Evolutionary conservation across 1,284 basidiomycete species (phyloP), one percentile per base, ranked within the genome.

Genomic region (Termitomyces sp.): DNA sequence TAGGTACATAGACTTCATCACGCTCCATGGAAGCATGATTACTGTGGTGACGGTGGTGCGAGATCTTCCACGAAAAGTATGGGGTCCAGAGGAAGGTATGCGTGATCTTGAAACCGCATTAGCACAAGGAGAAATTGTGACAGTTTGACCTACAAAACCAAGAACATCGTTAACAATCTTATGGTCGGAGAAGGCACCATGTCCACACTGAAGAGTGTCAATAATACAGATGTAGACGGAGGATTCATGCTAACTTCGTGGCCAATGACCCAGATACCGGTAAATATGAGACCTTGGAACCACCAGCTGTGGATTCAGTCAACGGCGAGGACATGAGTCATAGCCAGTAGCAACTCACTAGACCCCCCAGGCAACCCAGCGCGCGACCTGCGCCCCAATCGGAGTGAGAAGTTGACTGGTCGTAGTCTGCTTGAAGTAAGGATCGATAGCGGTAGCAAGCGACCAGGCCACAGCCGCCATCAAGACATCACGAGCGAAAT

Each of bases 251-350:
- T 15, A 13, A 80, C 79, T 66, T 83, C 81, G 56, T 82, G 81
- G 28, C 81, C 81, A 47, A 83, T 79, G n/a, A 83, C 80, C 81
- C 81, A 84, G 41, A 83, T 72, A 1, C 81, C 80, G 7, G 79
- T 82, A 61, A 83, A 79, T 19, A 78, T 73, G 12, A 83, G 71
- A 13, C 81, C 80, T 65, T 83, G 81, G 62, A 82, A 81, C 81
- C 81, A 83, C 81, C 81, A 83, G 61, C 80, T 77, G 45, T 30
- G 5, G 40, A 13, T 44, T 12, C 9, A 6, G 13, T 49, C 12
- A 50, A 26, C 13, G 4, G 30, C 12, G 8, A 39, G 6, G n/a
- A 24, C 7, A 28, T 24, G 30, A 24, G 24, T 24, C 24, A 24
- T 5, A 24, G 24, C 26, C 17, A 17, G 2, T 44, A n/a, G 26